Evolutionary conservation across 2,329 filamentous ascomycete species (phyloP), one percentile per base, ranked within the genome.

Genomic region (Ophiocordyceps sinensis): DNA sequence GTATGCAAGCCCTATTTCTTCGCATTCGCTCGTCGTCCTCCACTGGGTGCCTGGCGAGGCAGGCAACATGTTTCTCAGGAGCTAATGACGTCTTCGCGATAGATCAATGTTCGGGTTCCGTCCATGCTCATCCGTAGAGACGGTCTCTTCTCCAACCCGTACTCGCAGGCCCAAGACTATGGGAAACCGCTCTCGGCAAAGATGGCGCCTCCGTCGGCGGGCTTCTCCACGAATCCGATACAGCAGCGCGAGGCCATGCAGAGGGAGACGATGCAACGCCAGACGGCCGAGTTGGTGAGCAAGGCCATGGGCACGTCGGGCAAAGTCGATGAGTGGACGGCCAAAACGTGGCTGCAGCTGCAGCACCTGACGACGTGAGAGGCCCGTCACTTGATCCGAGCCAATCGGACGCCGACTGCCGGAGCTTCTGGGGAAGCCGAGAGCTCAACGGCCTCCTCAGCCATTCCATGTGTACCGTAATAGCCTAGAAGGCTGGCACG

Each of bases 61-160:
- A 2, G 3, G 23, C 23, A 9, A 13, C 5, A 8, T 15, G 32
- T 15, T 14, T 14, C 14, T 14, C 3, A 17, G 4, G 30, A 35
- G 28, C 43, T 45, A 19, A 19, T 19, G n/a, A 45, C 37, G 35
- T 37, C 39, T 17, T 38, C n/a, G 34, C 43, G 44, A 31, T 39
- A 77, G 73, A 63, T 77, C 40, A 66, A 73, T 51, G 56, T 78
- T 40, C 71, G 75, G 21, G 63, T 77, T 15, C 75, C 76, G 2
- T 77, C 73, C 1, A 78, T 79, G 75, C 63, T 77, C 45, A 77
- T 79, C 53, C 66, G 64, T 26, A 60, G 67, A 30, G 73, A 77
- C 49, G 63, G 63, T 5, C 54, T 73, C 10, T 62, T 72, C 59
- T 61, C 64, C 2, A 60, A 58, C 38, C 63, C 65, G 3, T 66